Percentiles rank a stretch among this genome's conserved stretches.
These are phyloP conservation scores for Neoconidiobolus thromboides DNA, from an alignment of 371 early-diverging fungal genomes.

Conservation along the genomic window DNA sequence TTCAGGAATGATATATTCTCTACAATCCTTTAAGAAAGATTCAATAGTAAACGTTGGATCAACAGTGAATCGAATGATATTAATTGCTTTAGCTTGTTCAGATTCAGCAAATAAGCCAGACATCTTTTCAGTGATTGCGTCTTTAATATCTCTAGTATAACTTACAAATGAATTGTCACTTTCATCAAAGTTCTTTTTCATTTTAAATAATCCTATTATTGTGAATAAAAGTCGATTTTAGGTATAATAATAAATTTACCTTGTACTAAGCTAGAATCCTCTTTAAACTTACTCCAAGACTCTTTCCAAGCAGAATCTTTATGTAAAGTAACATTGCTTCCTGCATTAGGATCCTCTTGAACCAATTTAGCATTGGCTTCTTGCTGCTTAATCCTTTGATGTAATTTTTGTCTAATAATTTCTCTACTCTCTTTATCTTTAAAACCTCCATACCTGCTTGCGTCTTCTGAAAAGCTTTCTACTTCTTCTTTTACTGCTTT, in stretches of 20 bases:
- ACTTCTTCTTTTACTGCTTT: conserved; percentile 48
- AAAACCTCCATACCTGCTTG: conserved; percentile 57
- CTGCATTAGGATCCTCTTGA: conserved; percentile 44
- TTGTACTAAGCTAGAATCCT: conserved; percentile 69
- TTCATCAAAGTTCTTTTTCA: conserved; percentile 66
- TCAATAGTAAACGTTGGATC: conserved; percentile 79
- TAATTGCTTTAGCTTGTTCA: conserved; percentile 80
- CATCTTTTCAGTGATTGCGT: conserved; percentile 47
- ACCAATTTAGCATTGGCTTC: conserved; percentile 12
- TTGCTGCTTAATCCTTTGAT: neutral
- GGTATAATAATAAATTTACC: conserved; percentile 16
- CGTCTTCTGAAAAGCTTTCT: conserved; percentile 51
- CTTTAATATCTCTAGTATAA: conserved; percentile 60
- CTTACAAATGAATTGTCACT: conserved; percentile 75
- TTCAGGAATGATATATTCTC: conserved; percentile 88
- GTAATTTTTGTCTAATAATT: conserved; percentile 1
- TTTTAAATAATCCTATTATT: conserved; percentile 39
- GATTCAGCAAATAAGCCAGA: conserved; percentile 78
- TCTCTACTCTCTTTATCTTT: conserved; percentile 49
- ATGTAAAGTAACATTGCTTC: conserved; percentile 69
- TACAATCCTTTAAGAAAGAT: conserved; percentile 67
- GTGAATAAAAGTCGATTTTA: neutral
- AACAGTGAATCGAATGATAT: conserved; percentile 52
- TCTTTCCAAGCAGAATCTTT: conserved; percentile 82
- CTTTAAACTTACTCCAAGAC: conserved; percentile 83